phyloP scores from a whole-genome alignment of 495 filamentous ascomycete genomes.

The Astrothelium subdiscretum region DNA sequence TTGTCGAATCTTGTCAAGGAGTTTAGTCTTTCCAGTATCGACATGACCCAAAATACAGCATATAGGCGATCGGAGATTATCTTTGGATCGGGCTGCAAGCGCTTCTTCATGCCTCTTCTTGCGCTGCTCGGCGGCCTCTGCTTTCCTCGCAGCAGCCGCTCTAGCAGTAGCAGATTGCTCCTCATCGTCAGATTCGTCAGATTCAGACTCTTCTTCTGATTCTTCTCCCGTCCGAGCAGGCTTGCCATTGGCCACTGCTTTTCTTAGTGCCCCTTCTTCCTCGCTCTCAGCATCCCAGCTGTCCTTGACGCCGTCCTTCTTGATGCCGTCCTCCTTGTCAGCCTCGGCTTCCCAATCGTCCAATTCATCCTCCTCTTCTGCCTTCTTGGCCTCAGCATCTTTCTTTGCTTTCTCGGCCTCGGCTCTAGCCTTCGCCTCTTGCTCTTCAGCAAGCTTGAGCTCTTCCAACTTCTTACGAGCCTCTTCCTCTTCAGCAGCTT shows the following conservation, averaged over 20 bases:
- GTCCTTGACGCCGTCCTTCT: slow-evolving; percentile 70
- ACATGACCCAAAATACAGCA: slow-evolving; percentile 99
- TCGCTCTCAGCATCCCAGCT: slow-evolving; percentile 88
- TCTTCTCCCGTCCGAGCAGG: slow-evolving; percentile 22
- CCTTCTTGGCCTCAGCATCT: slow-evolving; percentile 48
- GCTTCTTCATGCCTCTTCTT: slow-evolving; percentile 85
- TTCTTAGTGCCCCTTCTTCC: slow-evolving; percentile 38
- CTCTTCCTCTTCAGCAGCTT: slow-evolving; percentile 37
- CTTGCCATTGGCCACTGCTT: slow-evolving; percentile 20
- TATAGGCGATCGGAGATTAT: slow-evolving; percentile 93
- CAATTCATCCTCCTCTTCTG: slow-evolving; percentile 43
- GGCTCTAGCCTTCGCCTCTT: slow-evolving; percentile 42
- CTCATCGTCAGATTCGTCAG: slow-evolving; percentile 50
- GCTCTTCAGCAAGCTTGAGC: slow-evolving; percentile 28
- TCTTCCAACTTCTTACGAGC: slow-evolving; percentile 36
- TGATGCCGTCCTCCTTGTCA: slow-evolving; percentile 54
- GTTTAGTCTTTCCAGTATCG: slow-evolving; percentile 98
- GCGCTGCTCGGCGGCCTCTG: slow-evolving; percentile 79
- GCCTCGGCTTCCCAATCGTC: slow-evolving; percentile 88
- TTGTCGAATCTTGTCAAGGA: slow-evolving; percentile 96
- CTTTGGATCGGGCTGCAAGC: slow-evolving; percentile 79
- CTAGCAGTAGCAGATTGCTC: slow-evolving; percentile 52
- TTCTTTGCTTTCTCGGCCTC: slow-evolving; percentile 33
- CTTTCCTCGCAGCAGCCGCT: slow-evolving; percentile 65
- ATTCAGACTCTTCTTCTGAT: slow-evolving; percentile 47